Percentiles rank a stretch among this genome's conserved stretches.
Conservation (phyloP, 768 basidiomycete genomes). For the Russula compacta region DNA sequence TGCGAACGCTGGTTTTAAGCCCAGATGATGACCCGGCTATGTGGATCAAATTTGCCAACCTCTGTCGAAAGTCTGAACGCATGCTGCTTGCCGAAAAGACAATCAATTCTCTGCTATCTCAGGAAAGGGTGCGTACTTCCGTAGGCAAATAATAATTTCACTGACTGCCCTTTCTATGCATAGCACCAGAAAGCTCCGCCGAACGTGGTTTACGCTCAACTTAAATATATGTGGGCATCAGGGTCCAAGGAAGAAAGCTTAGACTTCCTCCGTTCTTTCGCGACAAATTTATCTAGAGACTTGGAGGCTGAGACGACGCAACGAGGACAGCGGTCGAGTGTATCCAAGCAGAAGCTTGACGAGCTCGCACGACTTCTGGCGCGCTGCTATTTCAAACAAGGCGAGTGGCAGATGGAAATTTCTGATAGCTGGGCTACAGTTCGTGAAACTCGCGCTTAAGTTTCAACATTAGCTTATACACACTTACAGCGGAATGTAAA, state of each 20-base stretch:
- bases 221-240: slow-evolving; percentile 93
- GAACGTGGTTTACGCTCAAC: slow-evolving; percentile 90
- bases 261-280: slow-evolving; percentile 75
- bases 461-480: slow-evolving; percentile 13
- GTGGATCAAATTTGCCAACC: slow-evolving; percentile 99
- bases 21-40: slow-evolving; percentile 93
- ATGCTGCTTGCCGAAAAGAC: slow-evolving; percentile 97
- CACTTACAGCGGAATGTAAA: slow-evolving; percentile 59
- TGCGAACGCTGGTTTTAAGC: slow-evolving; percentile 84
- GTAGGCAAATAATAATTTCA: background rate
- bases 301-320: slow-evolving; percentile 53
- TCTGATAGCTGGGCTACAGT: slow-evolving; percentile 75
- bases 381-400: slow-evolving; percentile 92
- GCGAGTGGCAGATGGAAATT: slow-evolving; percentile 84
- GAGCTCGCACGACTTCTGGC: slow-evolving; percentile 85
- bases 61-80: slow-evolving; percentile 91
- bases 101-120: slow-evolving; percentile 80
- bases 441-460: slow-evolving; percentile 25
- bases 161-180: background rate
- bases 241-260: slow-evolving; percentile 72
- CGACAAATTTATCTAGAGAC: slow-evolving; percentile 65
- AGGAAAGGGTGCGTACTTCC: slow-evolving; percentile 44
- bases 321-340: slow-evolving; percentile 37
- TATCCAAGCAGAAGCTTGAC: slow-evolving; percentile 50
- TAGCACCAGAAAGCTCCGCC: slow-evolving; percentile 72